Evolutionary conservation across 768 basidiomycete genomes (phyloP), one percentile per base, ranked within the genome.

Genomic region (Leccinum imitatum): DNA sequence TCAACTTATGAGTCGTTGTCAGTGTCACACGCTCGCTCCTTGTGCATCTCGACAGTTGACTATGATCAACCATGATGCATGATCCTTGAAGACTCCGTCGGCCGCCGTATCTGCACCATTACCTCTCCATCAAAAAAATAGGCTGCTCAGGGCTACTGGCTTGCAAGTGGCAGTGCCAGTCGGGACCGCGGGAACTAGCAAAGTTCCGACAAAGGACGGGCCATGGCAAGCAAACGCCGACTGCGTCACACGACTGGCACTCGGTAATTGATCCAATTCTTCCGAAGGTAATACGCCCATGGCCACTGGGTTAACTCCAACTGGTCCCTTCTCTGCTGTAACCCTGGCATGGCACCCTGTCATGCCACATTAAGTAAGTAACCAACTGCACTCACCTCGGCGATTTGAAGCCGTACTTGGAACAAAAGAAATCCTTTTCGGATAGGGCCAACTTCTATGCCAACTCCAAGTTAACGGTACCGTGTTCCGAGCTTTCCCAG

Each of bases 301-400:
- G 57, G 57, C 37, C 31, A 31, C 27, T 59, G 59, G 8, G 46
- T 48, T 9, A 56, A 6, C 27, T 25, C 15, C 35, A 48, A 30
- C 23, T 39, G 11, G 10, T 8, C 13, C 4, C 33, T 27, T 30
- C 46, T 37, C 17, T 46, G 30, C 21, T 54, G 59, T 39, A 41
- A 53, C 25, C 21, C 44, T 61, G 52, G 37, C 59, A 54, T 48
- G 50, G n/a, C 52, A 39, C 19, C 35, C 13, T 41, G 48, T 2
- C 9, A 17, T 2, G 59, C 35, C 59, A 54, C 25, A 23, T 14
- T 5, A 2, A 30, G 8, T 30, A 30, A 30, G 30, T 30, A 25
- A 50, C 50, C n/a, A 4, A 17, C 30, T 25, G 25, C 5, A 25
- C 25, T 25, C n/a, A 59, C 21, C 35, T 53, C 23, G 35, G 54